A percentile compares a stretch with the other conserved stretches of the same genome.
Conservation (phyloP, 345 rosid genomes). For the Carallia brachiata region DNA sequence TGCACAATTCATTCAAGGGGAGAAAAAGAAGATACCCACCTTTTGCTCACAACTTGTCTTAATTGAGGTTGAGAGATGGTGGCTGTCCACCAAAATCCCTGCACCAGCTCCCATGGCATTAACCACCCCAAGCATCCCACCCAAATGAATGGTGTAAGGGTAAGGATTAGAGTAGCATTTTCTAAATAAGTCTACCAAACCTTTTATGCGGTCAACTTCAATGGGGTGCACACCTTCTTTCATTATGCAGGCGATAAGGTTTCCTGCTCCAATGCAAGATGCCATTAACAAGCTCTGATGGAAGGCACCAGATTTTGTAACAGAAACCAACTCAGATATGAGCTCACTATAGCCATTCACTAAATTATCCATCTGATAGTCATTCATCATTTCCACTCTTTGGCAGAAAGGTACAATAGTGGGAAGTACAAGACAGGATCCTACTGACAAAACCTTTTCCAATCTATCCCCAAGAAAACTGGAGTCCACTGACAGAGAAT, state of each 20-base stretch:
- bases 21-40: constrained; percentile 31
- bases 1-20: neutral
- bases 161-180: constrained; percentile 64
- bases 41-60: constrained; percentile 40
- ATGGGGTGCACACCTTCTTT: constrained; percentile 71
- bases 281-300: constrained; percentile 76
- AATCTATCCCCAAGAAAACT: constrained; percentile 38
- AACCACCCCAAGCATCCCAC: constrained; percentile 89
- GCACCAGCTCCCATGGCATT: constrained; percentile 83
- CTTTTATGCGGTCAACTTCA: constrained; percentile 48
- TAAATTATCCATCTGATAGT: constrained; percentile 53
- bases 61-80: constrained; percentile 38
- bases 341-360: constrained; percentile 54
- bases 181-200: constrained; percentile 60
- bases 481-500: constrained; percentile 37
- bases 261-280: constrained; percentile 79
- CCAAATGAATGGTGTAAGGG: constrained; percentile 60
- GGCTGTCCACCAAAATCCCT: constrained; percentile 54
- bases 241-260: constrained; percentile 59
- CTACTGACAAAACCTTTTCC: constrained; percentile 54
- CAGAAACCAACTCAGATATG: constrained; percentile 62
- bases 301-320: constrained; percentile 53
- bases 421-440: constrained; percentile 84
- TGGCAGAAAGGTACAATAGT: constrained; percentile 69
- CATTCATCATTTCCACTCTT: constrained; percentile 68